Percentiles rank a stretch among this genome's conserved stretches.
These are phyloP conservation scores for Puccinia hordei DNA, from an alignment of 1,284 basidiomycete species.

Conservation along the genomic window DNA sequence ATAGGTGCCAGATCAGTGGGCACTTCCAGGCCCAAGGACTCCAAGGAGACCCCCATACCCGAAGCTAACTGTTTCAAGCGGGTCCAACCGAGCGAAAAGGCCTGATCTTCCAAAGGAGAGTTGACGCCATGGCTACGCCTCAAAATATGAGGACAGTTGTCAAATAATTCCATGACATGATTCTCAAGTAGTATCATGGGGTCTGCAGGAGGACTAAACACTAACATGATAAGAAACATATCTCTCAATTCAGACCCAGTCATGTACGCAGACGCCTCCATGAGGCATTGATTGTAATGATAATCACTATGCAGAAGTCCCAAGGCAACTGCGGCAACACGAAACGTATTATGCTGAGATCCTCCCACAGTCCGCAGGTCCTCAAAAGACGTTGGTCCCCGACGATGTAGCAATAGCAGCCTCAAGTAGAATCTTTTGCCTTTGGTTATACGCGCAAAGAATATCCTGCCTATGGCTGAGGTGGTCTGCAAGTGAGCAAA, in stretches of 20 bases:
- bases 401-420: neutral
- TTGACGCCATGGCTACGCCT: too few relatives aligned
- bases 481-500: too few relatives aligned
- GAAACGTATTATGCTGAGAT: neutral
- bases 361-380: neutral
- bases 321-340: neutral
- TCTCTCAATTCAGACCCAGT: neutral
- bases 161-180: rapidly evolving
- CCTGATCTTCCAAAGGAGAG: too few relatives aligned
- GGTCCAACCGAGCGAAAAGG: too few relatives aligned
- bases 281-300: neutral
- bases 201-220: neutral
- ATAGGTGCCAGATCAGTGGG: too few relatives aligned
- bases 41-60: too few relatives aligned
- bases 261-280: neutral
- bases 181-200: neutral
- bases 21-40: too few relatives aligned
- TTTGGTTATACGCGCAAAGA: neutral
- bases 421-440: neutral
- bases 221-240: neutral
- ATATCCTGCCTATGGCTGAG: neutral
- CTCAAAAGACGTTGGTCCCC: neutral
- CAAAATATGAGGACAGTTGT: neutral
- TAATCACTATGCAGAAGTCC: neutral
- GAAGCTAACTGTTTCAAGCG: too few relatives aligned